Percentiles rank a stretch among this genome's conserved stretches.
phyloP scores from a whole-genome alignment of 2,329 filamentous ascomycete genomes.

The Huntiella decipiens region DNA sequence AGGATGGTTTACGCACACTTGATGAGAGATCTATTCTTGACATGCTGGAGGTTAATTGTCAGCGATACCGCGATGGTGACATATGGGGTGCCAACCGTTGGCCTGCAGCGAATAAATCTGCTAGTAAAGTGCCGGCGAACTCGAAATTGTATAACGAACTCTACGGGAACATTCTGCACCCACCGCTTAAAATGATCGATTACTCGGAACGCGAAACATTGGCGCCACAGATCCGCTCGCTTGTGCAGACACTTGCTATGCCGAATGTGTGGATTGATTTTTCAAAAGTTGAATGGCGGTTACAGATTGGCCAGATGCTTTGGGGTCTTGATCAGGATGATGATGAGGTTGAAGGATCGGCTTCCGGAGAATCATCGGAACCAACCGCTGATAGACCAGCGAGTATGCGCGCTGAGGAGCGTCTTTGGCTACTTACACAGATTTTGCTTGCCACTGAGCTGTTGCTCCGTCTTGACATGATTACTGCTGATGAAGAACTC shows the following conservation, averaged over 20 bases:
- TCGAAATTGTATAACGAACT: constrained; percentile 42
- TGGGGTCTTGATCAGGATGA: constrained; percentile 40
- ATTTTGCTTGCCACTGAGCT: constrained; percentile 46
- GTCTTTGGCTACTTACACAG: constrained; percentile 48
- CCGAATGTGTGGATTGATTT: constrained; percentile 59
- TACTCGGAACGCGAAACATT: constrained; percentile 41
- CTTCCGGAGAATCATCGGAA: constrained; percentile 25
- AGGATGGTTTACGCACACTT: constrained; percentile 34
- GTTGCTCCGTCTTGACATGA: constrained; percentile 42
- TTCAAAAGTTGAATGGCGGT: constrained; percentile 55
- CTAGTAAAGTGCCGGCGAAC: constrained; percentile 11
- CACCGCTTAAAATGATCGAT: constrained; percentile 35
- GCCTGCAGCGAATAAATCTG: not conserved
- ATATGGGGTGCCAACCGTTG: constrained; percentile 28
- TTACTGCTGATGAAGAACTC: constrained; percentile 40
- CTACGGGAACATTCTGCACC: constrained; percentile 39
- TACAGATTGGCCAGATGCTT: constrained; percentile 51
- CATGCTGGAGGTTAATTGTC: constrained; percentile 35
- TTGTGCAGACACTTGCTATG: constrained; percentile 45
- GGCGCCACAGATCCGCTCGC: constrained; percentile 48
- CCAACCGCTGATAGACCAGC: constrained; percentile 18
- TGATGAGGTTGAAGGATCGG: constrained; percentile 32
- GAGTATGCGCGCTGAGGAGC: constrained; percentile 36
- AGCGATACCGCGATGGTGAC: constrained; percentile 33
- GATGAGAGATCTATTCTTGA: constrained; percentile 40